Evolutionary conservation across 345 rosid genomes (phyloP).

Genomic region (Gynandropsis gynandra): DNA sequence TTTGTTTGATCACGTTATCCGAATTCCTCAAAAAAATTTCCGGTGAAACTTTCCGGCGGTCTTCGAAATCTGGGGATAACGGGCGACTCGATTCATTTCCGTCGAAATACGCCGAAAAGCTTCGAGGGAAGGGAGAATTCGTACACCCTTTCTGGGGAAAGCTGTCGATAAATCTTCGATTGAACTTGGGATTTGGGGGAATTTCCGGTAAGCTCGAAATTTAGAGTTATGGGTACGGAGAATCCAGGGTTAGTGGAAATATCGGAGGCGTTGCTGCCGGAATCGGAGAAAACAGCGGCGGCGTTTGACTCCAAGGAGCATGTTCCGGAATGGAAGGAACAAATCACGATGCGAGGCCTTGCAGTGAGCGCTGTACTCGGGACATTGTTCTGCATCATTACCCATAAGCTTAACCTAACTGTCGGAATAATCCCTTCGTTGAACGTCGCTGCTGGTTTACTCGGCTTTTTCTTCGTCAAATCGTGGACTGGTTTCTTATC

Average conservation of each 20-base stretch:
- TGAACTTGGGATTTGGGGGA: too few relatives aligned
- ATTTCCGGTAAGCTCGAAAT: too few relatives aligned
- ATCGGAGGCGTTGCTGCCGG: slow-evolving; percentile 40
- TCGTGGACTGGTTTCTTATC: slow-evolving; percentile 76
- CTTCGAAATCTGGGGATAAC: too few relatives aligned
- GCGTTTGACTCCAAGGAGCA: slow-evolving; percentile 24
- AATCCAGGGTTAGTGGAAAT: slow-evolving; percentile 34
- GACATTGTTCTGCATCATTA: slow-evolving; percentile 70
- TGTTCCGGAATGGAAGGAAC: slow-evolving; percentile 85
- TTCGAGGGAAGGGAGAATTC: too few relatives aligned
- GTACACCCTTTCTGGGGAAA: too few relatives aligned
- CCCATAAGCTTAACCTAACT: slow-evolving; percentile 84
- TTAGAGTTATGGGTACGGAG: slow-evolving; percentile 49
- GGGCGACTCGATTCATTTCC: too few relatives aligned
- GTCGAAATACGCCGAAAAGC: too few relatives aligned
- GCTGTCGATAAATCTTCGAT: too few relatives aligned
- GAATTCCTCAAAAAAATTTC: too few relatives aligned
- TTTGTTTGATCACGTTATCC: too few relatives aligned
- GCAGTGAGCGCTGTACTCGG: slow-evolving; percentile 64
- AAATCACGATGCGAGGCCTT: slow-evolving; percentile 77
- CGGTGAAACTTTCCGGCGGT: too few relatives aligned
- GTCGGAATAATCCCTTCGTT: slow-evolving; percentile 87
- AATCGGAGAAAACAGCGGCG: slow-evolving; percentile 21
- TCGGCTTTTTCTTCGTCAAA: slow-evolving; percentile 86
- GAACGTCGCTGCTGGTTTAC: slow-evolving; percentile 88